Evolutionary conservation across 2,329 filamentous ascomycete genomes (phyloP).

Genomic region (Botryotinia convoluta): DNA sequence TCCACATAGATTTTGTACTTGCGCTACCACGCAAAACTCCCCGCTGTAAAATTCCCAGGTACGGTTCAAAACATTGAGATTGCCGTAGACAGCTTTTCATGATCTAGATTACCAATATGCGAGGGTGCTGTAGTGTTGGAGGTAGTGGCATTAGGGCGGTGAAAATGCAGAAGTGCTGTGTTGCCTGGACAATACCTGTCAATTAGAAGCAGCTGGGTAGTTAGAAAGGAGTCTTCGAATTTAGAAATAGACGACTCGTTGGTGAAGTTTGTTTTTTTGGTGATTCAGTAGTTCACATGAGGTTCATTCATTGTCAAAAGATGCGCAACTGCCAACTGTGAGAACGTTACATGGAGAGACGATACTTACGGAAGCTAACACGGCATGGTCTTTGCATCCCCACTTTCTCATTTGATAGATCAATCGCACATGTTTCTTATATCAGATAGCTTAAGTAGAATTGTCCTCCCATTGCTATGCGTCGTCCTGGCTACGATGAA

Average conservation of each 20-base stretch:
- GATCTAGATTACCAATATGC: background rate
- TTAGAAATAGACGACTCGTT: rapidly evolving
- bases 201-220: rapidly evolving
- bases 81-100: rapidly evolving
- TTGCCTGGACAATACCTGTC: background rate
- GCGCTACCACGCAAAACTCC: too few relatives aligned
- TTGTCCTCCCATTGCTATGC: rapidly evolving
- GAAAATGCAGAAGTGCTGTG: background rate
- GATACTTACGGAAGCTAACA: background rate
- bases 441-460: background rate
- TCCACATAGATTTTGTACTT: background rate
- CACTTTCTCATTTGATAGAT: background rate
- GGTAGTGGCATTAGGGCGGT: background rate
- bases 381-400: background rate
- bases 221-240: background rate
- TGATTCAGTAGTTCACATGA: background rate
- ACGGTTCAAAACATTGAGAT: rapidly evolving
- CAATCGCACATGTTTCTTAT: background rate
- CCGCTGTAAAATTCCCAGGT: background rate
- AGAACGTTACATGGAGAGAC: background rate
- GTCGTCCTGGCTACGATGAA: background rate
- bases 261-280: background rate
- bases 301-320: background rate
- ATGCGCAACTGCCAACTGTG: background rate
- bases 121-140: background rate